These are phyloP conservation scores for Fusarium agapanthi DNA, from an alignment of 2,329 filamentous ascomycete species.

Conservation along the genomic window DNA sequence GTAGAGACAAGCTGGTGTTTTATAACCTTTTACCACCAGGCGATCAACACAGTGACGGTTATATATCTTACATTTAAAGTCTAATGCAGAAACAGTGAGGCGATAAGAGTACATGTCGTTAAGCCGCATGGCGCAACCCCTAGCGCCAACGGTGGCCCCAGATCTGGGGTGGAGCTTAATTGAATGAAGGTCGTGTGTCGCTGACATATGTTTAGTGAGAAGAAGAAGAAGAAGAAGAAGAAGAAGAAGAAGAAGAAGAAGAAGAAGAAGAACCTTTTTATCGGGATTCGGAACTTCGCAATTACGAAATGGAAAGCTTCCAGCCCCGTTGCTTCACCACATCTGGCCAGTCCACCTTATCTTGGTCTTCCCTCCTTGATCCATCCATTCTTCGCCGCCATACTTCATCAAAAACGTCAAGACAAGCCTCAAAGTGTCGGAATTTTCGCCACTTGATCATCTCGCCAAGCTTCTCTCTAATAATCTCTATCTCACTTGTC, in stretches of 20 bases:
- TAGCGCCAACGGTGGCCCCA: neutral
- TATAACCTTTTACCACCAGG: neutral
- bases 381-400: neutral
- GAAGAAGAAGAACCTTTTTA: too few relatives aligned
- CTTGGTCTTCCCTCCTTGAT: neutral
- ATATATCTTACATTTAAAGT: neutral
- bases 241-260: neutral
- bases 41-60: neutral
- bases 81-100: neutral
- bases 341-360: neutral
- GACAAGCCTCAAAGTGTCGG: neutral
- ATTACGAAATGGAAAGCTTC: neutral
- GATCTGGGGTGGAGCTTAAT: neutral
- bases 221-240: too few relatives aligned
- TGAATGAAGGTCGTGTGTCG: neutral
- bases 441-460: neutral
- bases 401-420: neutral
- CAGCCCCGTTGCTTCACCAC: neutral
- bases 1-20: neutral
- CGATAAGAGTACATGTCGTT: neutral
- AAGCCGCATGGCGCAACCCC: neutral
- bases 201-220: neutral
- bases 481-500: neutral
- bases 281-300: neutral
- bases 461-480: neutral